Base-by-base conservation (phyloP, 345 rosid genomes). In the Lepidium didymum region DNA sequence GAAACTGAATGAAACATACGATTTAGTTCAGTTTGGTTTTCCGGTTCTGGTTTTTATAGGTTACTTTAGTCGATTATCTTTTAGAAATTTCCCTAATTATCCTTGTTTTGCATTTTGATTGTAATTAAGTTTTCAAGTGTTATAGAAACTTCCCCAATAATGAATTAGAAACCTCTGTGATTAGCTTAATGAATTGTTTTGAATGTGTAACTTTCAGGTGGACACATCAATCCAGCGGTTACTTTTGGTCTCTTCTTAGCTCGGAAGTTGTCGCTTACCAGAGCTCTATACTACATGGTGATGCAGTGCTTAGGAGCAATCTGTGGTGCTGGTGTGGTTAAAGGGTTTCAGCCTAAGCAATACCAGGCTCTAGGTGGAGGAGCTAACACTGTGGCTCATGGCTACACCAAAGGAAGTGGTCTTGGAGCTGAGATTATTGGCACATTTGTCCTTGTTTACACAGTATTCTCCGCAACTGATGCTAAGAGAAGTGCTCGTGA, bases 401-500 rank as follows among this genome's bases (percentile, higher is more conserved):
- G 85, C 12, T 81, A 81, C 71, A 78, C 82, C 62, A 75, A 79
- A 23, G 82, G 85, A 19, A 70, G 69, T 56, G 81, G 78, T 54
- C 81, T 77, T 38, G 81, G 78, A 16, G 80, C 82, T 62, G 82
- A 79, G 72, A 79, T 79, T 25, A 52, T 79, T 2, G 82, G 79
- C 9, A 78, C 81, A 3, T 78, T 79, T 18, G 70, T 79, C 8
- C 79, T 79, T 8, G 79, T 79, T 15, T 79, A 79, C 82, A 81
- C 84, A 0, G 84, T 81, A 40, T 82, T 82, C 75, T 82, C 81
- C 4, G 81, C 81, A 7, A 77, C 81, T 38, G 81, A 77, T 5
- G 77, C 81, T 53, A 82, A 82, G 82, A 75, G 86, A 70, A 78
- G 54, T 57, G 86, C 84, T 36, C 78, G 78, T 43, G 78, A 74